These are phyloP conservation scores for Paraphoma chrysanthemicola DNA, from an alignment of 2,329 filamentous ascomycete species.

Conservation along the genomic window DNA sequence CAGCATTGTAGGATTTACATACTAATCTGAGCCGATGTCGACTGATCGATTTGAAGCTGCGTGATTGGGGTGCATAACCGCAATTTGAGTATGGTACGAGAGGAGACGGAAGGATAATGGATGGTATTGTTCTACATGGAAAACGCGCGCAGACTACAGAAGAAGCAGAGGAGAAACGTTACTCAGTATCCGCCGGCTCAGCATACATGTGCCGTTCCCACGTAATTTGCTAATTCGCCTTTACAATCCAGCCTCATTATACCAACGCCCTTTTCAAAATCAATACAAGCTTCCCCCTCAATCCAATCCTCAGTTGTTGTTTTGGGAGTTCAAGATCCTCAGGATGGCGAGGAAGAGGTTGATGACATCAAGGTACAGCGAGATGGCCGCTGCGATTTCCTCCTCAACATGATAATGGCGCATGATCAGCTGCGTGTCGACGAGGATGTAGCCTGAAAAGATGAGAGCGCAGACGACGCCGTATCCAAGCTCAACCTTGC, in stretches of 20 bases:
- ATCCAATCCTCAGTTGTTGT: constrained; percentile 73
- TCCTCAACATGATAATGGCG: constrained; percentile 97
- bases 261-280: not conserved
- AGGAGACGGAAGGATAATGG: too few species aligned
- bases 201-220: too few species aligned
- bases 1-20: not conserved
- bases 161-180: not conserved
- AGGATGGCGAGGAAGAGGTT: constrained; percentile 97
- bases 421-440: constrained; percentile 96
- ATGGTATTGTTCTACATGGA: too few species aligned
- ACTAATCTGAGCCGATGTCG: not conserved
- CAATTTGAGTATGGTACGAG: too few species aligned
- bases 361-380: constrained; percentile 93
- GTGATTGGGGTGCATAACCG: not conserved
- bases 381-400: constrained; percentile 95
- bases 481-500: constrained; percentile 84
- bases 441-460: constrained; percentile 93
- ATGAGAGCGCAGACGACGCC: constrained; percentile 82
- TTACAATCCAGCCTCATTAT: not conserved
- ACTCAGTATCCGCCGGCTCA: too few species aligned
- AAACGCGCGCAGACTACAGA: not conserved
- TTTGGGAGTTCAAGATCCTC: constrained; percentile 94
- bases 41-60: not conserved
- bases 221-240: too few species aligned
- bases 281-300: not conserved